Evolutionary conservation across 148 eudicot species (phyloP), one percentile per base, ranked within the genome.

Genomic region (Amaranthus hypochondriacus): DNA sequence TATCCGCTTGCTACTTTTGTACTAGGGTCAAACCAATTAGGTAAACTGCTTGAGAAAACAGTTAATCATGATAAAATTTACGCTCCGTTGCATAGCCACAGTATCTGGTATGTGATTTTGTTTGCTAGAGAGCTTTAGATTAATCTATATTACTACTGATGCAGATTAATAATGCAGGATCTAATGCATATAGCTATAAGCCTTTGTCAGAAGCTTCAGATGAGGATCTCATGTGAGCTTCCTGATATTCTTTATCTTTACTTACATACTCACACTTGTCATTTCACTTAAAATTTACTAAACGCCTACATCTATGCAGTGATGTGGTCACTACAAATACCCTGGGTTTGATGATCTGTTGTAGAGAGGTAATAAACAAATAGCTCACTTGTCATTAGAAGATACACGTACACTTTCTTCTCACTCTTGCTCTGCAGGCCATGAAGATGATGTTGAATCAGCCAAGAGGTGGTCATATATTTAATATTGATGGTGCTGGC

Each of bases 161-260:
- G 89, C 98, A 94, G 98, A 92, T 94, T 71, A 94, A 94, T 84
- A 94, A 94, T 94, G 98, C 98, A 77, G 98, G 98, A 86, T 94
- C 98, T 74, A 94, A 94, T 88, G 98, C 98, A 63, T 94, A 94
- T 76, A 88, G 93, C 86, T 92, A 70, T 81, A 94, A 94, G 77
- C 98, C 97, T 44, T 83, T 94, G 74, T 82, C 91, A 75, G 98
- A 94, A 84, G 96, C 98, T 82, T 89, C 97, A 63, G 98, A 94
- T 80, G 89, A 94, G 75, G 98, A 94, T 83, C 92, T 94, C 71
- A 86, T 92, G 98, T 94, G 76, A 79, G 87, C 76, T 74, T 70
- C 47, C 50, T 62, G 21, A 1, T 10, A 39, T 14, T 60, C 39
- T 52, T 51, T 51, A 54, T 39, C 5, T 3, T n/a, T 28, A 12